Conservation (phyloP, 768 basidiomycete genomes). For the Tremella fuciformis region DNA sequence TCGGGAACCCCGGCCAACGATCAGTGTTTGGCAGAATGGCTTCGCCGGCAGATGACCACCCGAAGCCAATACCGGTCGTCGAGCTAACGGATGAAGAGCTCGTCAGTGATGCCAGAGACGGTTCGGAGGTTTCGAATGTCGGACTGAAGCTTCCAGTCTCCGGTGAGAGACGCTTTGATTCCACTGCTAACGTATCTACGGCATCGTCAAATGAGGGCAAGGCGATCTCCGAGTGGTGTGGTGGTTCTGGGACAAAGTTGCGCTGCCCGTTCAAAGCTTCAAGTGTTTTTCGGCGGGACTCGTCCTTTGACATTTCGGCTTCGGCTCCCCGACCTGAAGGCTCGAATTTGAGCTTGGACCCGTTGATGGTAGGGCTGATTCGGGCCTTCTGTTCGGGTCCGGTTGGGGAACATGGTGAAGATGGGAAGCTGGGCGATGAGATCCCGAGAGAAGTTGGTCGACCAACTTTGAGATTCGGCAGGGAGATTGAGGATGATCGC, state of each 20-base stretch:
- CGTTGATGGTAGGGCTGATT: conserved; percentile 10
- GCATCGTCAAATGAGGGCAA: conserved; percentile 44
- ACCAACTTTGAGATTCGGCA: conserved; percentile 37
- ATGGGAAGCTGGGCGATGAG: conserved; percentile 33
- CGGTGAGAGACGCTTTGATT: conserved; percentile 29
- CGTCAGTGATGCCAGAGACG: conserved; percentile 10
- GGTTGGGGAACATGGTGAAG: conserved; percentile 33
- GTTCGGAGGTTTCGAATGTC: background rate
- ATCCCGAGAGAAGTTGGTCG: conserved; percentile 40
- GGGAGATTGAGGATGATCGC: conserved; percentile 43
- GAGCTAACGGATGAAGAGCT: conserved; percentile 5
- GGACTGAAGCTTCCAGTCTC: conserved; percentile 22
- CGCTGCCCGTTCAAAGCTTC: conserved; percentile 36
- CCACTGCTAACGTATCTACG: conserved; percentile 27
- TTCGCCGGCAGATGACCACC: conserved; percentile 16
- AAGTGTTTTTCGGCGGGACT: conserved; percentile 37
- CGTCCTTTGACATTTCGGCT: conserved; percentile 41
- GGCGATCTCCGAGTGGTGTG: conserved; percentile 24
- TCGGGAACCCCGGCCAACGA: conserved; percentile 20
- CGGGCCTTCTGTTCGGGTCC: conserved; percentile 7
- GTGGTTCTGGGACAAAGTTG: conserved; percentile 1
- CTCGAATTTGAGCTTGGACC: conserved; percentile 40
- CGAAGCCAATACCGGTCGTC: conserved; percentile 11
- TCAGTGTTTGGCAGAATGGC: conserved; percentile 22
- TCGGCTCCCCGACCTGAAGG: conserved; percentile 42